Evolutionary conservation across 148 eudicot genomes (phyloP), one percentile per base, ranked within the genome.

Genomic region (Simmondsia chinensis): DNA sequence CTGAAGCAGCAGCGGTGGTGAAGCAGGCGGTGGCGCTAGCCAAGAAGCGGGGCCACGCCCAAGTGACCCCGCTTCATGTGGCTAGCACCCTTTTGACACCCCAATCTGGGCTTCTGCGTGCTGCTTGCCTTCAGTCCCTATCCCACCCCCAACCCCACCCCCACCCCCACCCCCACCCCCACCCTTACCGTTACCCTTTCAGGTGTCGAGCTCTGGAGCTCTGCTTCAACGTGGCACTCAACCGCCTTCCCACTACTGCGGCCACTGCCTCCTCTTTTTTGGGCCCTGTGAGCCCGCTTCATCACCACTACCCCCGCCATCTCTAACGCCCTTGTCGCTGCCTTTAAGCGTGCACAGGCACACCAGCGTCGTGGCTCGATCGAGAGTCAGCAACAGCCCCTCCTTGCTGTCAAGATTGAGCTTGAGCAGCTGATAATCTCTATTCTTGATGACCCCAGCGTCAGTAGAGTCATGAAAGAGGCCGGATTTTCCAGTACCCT

Each of bases 381-480:
- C 0, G 93, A 87, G 25, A 79, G 56, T 61, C 93, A 82, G 23
- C 93, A 82, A 14, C 96, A 82, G 12, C 93, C 93, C 3, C 59
- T 80, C 16, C 24, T 84, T 10, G 80, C 80, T 2, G 78, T 81
- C 7, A 84, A 84, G 54, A 74, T 89, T 16, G 93, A 80, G 66
- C 63, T 83, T 2, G 84, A 89, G 41, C 94, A 83, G 64, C 94
- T 89, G 20, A 69, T 89, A 0, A 71, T 89, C 7, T 89, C 94
- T 0, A 83, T 89, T 8, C 52, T 89, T 1, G 97, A 89, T 60
- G 97, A 89, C 25, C 97, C 97, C n/a, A 89, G 97, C 52, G 94
- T 89, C 0, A 89, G 97, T 51, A 59, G 97, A 46, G 93, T 89
- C 29, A 81, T 89, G 95, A 66, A 72, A 9, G 97, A 89, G 56